These are phyloP conservation scores for Euphorbia peplus DNA, from an alignment of 345 rosid species.

Conservation along the genomic window DNA sequence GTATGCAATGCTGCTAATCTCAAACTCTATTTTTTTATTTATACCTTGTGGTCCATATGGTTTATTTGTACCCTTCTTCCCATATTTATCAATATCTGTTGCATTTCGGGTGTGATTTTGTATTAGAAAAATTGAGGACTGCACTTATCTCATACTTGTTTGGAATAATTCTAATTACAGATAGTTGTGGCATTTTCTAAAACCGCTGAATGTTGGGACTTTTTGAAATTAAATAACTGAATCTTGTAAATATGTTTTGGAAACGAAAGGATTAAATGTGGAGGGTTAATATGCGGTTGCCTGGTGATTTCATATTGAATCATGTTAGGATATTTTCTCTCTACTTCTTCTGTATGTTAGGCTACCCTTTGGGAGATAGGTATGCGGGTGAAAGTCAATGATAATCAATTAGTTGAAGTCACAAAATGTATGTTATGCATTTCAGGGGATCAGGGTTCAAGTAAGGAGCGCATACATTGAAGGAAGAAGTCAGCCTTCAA, in stretches of 20 bases:
- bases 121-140: background rate
- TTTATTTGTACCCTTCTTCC: slow-evolving; percentile 1
- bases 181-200: background rate
- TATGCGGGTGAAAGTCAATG: background rate
- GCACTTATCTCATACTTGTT: background rate
- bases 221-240: background rate
- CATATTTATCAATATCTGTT: background rate
- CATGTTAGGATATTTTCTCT: slow-evolving; percentile 3
- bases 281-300: background rate
- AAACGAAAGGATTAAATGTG: background rate
- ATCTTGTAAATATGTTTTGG: background rate
- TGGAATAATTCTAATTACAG: background rate
- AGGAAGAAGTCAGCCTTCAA: slow-evolving; percentile 59
- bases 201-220: background rate
- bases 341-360: background rate
- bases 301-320: background rate
- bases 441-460: slow-evolving; percentile 70
- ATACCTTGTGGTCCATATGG: background rate
- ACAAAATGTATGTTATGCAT: slow-evolving; percentile 8
- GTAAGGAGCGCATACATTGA: slow-evolving; percentile 69
- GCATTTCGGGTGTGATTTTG: background rate
- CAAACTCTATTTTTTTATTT: background rate
- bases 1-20: slow-evolving; percentile 42
- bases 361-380: background rate
- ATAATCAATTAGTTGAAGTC: background rate